phyloP scores from a whole-genome alignment of 176 grass and related monocot genomes.

The Avena sativa region DNA sequence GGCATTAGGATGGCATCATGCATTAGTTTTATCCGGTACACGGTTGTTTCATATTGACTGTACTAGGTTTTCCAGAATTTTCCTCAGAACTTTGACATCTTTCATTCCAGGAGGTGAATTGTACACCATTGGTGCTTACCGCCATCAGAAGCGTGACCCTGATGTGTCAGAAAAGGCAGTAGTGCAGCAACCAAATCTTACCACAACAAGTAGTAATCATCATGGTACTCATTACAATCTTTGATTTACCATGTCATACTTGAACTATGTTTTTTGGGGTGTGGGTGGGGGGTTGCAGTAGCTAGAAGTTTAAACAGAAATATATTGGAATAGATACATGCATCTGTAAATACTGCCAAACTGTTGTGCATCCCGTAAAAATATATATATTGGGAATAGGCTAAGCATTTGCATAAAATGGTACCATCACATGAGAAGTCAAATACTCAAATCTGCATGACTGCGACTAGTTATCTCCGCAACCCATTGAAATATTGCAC shows the following conservation, averaged over 20 bases:
- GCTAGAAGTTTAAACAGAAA: not conserved
- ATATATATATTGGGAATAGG: not conserved
- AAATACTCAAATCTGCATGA: not conserved
- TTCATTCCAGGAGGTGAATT: constrained; percentile 56
- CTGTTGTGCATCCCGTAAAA: not conserved
- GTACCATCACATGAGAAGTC: not conserved
- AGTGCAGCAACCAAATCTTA: constrained; percentile 32
- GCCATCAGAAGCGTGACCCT: constrained; percentile 53
- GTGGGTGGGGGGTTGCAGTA: not conserved
- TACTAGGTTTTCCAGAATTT: constrained; percentile 30
- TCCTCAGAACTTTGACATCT: constrained; percentile 25
- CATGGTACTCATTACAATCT: constrained; percentile 48
- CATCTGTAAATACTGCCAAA: not conserved
- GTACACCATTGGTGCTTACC: constrained; percentile 84
- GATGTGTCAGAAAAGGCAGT: constrained; percentile 22
- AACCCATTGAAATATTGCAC: not conserved
- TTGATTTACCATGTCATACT: not conserved
- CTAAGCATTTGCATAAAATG: not conserved
- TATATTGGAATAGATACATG: not conserved
- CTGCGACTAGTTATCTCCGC: not conserved
- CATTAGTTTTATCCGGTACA: constrained; percentile 76
- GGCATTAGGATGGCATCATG: constrained; percentile 97
- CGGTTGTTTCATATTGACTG: constrained; percentile 22
- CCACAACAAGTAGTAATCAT: constrained; percentile 40
- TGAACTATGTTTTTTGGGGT: not conserved